Base-by-base conservation (phyloP, 441 rosid species). In the Macaranga tanarius region DNA sequence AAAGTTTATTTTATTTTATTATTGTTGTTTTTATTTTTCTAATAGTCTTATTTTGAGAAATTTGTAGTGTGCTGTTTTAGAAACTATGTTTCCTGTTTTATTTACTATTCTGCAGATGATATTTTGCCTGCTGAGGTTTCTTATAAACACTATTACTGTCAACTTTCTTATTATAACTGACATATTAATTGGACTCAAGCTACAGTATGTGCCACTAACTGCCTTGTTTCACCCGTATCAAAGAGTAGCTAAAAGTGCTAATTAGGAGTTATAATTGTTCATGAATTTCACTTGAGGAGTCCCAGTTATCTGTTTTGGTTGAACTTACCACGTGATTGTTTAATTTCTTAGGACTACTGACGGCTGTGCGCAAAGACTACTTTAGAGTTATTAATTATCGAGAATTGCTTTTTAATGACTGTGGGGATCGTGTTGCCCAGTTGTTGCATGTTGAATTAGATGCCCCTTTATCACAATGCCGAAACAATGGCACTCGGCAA, bases 381-480 rank as follows among this genome's bases (percentile, higher is more conserved):
- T 89, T 93, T 22, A 85, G 89, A 80, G 91, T 91, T 51, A 79
- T 89, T 77, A 86, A 85, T 69, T 86, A 88, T 8, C 70, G 86
- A 71, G 91, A 91, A 73, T 71, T 93, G 68, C 88, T 82, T 58
- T 93, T 93, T 79, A 84, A 89, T 62, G 98, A 93, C 69, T 89
- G 81, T 50, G 98, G 92, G 71, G 97, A 93, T 71, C 83, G 98
- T 28, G 98, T 91, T 68, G 97, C 98, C 10, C 98, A 88, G 73
- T 74, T 93, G 81, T 78, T 93, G 47, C 98, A 93, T 22, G 93
- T 93, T 48, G 92, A 89, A 84, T 80, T 91, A 73, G 80, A 73
- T 74, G 63, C 81, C 58, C 89, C 93, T 22, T 81, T 76, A 78
- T 84, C 91, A 51, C 86, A 80, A 65, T 76, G 76, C 72, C 75